Conservation (phyloP, 2,329 filamentous ascomycete genomes). For the Fusarium pseudoanthophilum region DNA sequence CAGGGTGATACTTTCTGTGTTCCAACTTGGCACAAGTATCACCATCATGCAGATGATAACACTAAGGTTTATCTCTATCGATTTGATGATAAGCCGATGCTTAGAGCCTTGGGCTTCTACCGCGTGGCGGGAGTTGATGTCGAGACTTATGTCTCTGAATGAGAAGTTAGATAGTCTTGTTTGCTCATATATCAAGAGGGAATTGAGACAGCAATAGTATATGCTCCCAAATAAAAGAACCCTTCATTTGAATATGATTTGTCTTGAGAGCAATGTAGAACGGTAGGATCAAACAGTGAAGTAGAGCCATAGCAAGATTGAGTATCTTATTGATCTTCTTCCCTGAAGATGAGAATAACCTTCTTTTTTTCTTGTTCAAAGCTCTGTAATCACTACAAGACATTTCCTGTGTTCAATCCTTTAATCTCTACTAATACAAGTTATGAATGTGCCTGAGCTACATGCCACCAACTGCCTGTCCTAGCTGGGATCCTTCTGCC, state of each 20-base stretch:
- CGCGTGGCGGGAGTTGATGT: constrained; percentile 20
- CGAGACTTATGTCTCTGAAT: constrained; percentile 27
- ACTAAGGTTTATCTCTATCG: constrained; percentile 60
- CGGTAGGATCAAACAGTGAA: no score
- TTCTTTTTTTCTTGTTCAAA: not conserved
- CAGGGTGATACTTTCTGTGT: constrained; percentile 65
- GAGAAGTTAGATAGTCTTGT: rapidly evolving
- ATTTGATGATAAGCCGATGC: constrained; percentile 66
- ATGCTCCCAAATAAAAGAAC: not conserved
- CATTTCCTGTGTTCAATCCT: rapidly evolving
- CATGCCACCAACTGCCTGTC: rapidly evolving
- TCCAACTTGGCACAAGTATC: constrained; percentile 61
- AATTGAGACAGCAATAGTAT: not conserved
- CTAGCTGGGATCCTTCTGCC: not conserved
- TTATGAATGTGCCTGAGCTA: rapidly evolving
- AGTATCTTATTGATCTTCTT: not conserved
- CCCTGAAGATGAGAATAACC: rapidly evolving
- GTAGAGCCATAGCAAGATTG: not conserved
- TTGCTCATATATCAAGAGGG: not conserved
- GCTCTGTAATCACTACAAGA: rapidly evolving
- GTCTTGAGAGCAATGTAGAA: no score
- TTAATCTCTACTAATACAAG: rapidly evolving
- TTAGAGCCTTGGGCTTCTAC: constrained; percentile 62
- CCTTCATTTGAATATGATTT: not conserved
- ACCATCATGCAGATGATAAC: constrained; percentile 54